Percentiles rank a stretch among this genome's conserved stretches.
phyloP scores from a whole-genome alignment of 2,329 filamentous ascomycete genomes.

The Clarireedia hainanense region DNA sequence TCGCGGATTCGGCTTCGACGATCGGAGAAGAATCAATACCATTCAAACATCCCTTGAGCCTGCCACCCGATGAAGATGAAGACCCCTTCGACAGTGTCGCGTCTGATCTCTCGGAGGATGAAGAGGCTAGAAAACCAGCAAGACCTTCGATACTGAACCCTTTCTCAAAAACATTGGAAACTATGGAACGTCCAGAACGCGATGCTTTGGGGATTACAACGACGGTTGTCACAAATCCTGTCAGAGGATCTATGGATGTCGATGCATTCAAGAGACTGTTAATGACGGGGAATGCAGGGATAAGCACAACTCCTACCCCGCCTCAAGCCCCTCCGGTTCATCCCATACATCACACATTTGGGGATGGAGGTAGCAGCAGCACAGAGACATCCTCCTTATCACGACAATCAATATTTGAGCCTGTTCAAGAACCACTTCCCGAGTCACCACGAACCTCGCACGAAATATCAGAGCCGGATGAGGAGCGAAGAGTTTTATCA shows the following conservation, averaged over 20 bases:
- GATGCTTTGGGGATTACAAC: slow-evolving; percentile 12
- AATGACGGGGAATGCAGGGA: slow-evolving; percentile 58
- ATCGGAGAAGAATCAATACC: slow-evolving; percentile 19
- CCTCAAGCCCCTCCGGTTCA: slow-evolving; percentile 24
- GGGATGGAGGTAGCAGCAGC: slow-evolving; percentile 40
- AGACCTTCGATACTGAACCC: slow-evolving; percentile 39
- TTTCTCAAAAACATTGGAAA: slow-evolving; percentile 48
- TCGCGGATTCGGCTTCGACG: slow-evolving; percentile 42
- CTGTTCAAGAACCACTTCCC: slow-evolving; percentile 32
- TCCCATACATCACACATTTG: slow-evolving; percentile 14
- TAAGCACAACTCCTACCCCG: slow-evolving; percentile 25
- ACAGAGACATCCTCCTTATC: slow-evolving; percentile 53
- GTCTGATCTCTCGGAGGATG: slow-evolving; percentile 27
- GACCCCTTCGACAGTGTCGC: slow-evolving; percentile 28
- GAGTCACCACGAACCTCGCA: slow-evolving; percentile 51
- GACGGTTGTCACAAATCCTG: slow-evolving; percentile 23
- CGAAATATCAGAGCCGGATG: slow-evolving; percentile 49
- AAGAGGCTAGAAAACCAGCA: slow-evolving; percentile 12
- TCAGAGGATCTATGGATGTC: slow-evolving; percentile 55
- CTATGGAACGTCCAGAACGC: slow-evolving; percentile 35
- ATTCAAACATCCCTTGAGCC: slow-evolving; percentile 23
- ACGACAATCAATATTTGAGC: slow-evolving; percentile 50
- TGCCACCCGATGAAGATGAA: slow-evolving; percentile 24
- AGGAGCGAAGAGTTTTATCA: slow-evolving; percentile 33
- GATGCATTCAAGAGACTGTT: slow-evolving; percentile 70